Conservation (phyloP, 1,284 basidiomycete genomes). For the Boletus smithii region DNA sequence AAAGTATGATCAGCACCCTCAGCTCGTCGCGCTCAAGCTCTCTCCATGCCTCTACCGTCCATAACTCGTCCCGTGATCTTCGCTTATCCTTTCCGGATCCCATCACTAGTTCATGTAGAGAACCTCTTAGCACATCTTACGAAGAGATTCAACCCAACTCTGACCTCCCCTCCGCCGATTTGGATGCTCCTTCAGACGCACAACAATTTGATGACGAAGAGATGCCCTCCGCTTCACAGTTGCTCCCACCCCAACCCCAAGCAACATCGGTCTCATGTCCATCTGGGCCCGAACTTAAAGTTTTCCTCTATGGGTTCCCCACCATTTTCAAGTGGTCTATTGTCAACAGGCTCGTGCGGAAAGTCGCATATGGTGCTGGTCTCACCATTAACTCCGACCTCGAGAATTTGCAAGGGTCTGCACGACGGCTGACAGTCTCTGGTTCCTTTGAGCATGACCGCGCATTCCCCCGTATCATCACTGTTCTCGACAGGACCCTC, state of each 20-base stretch:
- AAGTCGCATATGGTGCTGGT: slow-evolving; percentile 33
- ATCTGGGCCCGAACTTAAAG: slow-evolving; percentile 45
- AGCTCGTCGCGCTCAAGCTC: slow-evolving; percentile 65
- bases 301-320: slow-evolving; percentile 61
- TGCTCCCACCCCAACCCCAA: slow-evolving; percentile 32
- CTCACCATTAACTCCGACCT: slow-evolving; percentile 23
- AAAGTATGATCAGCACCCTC: slow-evolving; percentile 74
- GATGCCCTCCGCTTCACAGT: slow-evolving; percentile 22
- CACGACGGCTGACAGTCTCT: slow-evolving; percentile 22
- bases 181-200: slow-evolving; percentile 12
- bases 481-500: slow-evolving; percentile 52
- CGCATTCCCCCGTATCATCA: slow-evolving; percentile 38
- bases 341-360: slow-evolving; percentile 51
- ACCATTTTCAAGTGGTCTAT: slow-evolving; percentile 56
- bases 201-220: slow-evolving; percentile 27
- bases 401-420: slow-evolving; percentile 20
- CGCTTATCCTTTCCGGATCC: slow-evolving; percentile 76
- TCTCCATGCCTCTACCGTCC: slow-evolving; percentile 49
- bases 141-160: slow-evolving; percentile 26
- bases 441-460: slow-evolving; percentile 23
- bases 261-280: slow-evolving; percentile 10
- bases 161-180: slow-evolving; percentile 17
- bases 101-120: slow-evolving; percentile 59
- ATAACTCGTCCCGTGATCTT: slow-evolving; percentile 62
- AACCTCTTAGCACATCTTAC: slow-evolving; percentile 26